Conservation (phyloP, 345 rosid genomes). For the Erodium maritimum region DNA sequence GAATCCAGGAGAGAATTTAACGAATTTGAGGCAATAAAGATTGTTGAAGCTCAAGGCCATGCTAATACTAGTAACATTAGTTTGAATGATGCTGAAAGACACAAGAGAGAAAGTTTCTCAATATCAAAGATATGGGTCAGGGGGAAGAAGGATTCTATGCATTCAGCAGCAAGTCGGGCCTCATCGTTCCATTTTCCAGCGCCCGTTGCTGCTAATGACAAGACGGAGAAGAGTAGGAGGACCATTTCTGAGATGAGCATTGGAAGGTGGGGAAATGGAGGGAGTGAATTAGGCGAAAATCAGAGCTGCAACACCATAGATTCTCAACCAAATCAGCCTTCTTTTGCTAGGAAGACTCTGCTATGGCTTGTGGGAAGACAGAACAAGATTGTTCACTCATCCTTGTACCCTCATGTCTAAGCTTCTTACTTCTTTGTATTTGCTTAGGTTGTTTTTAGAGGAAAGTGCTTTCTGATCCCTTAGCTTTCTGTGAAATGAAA, state of each 20-base stretch:
- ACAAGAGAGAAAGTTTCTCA: constrained; percentile 63
- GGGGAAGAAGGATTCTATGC: constrained; percentile 31
- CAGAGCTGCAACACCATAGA: constrained; percentile 31
- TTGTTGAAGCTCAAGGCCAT: constrained; percentile 11
- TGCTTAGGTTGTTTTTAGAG: constrained; percentile 7
- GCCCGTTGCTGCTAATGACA: constrained; percentile 8
- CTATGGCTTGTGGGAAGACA: constrained; percentile 84
- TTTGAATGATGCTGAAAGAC: constrained; percentile 17
- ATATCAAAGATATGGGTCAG: constrained; percentile 81
- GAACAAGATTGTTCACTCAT: constrained; percentile 86
- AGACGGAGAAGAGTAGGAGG: constrained; percentile 25
- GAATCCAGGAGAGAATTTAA: constrained; percentile 52
- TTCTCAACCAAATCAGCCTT: constrained; percentile 53
- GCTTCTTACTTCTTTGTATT: background rate
- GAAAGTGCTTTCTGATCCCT: constrained; percentile 3
- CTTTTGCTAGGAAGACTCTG: constrained; percentile 89
- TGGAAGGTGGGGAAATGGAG: constrained; percentile 28
- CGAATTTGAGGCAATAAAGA: constrained; percentile 21
- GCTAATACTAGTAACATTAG: constrained; percentile 6
- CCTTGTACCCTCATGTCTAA: constrained; percentile 43
- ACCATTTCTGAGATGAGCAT: constrained; percentile 27
- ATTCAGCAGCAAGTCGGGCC: constrained; percentile 40
- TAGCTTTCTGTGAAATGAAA: constrained; percentile 8
- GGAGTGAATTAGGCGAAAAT: constrained; percentile 28
- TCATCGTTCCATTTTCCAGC: constrained; percentile 47